These are phyloP conservation scores for Venturia oleaginea DNA, from an alignment of 2,329 filamentous ascomycete genomes.

Conservation along the genomic window DNA sequence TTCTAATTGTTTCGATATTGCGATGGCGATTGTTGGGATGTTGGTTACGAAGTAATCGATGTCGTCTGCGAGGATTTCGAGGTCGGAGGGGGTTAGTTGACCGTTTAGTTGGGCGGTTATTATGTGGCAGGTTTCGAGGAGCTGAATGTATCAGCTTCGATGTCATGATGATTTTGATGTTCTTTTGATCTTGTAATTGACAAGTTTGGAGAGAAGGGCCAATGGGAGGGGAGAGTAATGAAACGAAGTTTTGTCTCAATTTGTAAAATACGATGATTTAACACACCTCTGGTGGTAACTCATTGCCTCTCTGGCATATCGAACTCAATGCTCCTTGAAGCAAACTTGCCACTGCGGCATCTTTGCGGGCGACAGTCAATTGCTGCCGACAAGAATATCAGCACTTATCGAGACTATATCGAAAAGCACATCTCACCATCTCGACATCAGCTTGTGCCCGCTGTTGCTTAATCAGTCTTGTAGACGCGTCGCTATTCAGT, in stretches of 20 bases:
- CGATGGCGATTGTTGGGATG: conserved; percentile 10
- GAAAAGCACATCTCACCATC: conserved; percentile 23
- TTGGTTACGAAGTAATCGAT: conserved; percentile 29
- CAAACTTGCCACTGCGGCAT: conserved; percentile 25
- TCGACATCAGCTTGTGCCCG: conserved; percentile 32
- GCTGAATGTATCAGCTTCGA: conserved; percentile 17
- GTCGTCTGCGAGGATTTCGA: conserved; percentile 31
- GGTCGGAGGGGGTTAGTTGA: conserved; percentile 28
- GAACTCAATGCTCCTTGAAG: conserved; percentile 27
- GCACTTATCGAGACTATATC: background rate
- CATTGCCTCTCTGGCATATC: conserved; percentile 26
- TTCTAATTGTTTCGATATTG: conserved; percentile 6
- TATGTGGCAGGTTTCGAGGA: conserved; percentile 35
- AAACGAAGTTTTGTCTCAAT: no score
- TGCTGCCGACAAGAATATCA: conserved; percentile 23
- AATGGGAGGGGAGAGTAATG: background rate
- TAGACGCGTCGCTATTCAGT: conserved; percentile 36
- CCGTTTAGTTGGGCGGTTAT: conserved; percentile 31
- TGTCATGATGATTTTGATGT: background rate
- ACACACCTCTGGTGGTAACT: conserved; percentile 31
- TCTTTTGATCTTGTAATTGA: background rate
- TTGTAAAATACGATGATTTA: background rate
- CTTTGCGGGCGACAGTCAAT: conserved; percentile 26
- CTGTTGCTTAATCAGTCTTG: conserved; percentile 33
- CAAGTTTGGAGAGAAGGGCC: background rate